These are phyloP conservation scores for Casuarina equisetifolia DNA, from an alignment of 306 rosid species.

Conservation along the genomic window DNA sequence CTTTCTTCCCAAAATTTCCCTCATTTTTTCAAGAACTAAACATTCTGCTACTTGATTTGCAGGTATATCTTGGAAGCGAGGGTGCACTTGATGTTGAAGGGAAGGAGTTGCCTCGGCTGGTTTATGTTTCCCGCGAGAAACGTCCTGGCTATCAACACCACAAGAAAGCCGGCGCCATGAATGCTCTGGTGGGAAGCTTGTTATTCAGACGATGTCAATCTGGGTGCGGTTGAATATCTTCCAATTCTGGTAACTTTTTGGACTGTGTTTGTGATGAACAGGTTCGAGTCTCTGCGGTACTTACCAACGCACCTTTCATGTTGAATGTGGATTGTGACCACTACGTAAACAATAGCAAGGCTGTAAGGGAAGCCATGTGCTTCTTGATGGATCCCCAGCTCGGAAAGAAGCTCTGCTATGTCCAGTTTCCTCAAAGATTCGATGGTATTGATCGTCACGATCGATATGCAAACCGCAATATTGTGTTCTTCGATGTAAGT, in stretches of 20 bases:
- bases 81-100: slow-evolving; percentile 87
- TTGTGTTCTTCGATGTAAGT: slow-evolving; percentile 85
- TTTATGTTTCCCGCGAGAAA: slow-evolving; percentile 89
- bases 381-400: slow-evolving; percentile 88
- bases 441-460: slow-evolving; percentile 78
- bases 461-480: slow-evolving; percentile 80
- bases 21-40: background rate
- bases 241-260: slow-evolving; percentile 12
- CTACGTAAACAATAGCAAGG: slow-evolving; percentile 93
- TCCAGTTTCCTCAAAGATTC: slow-evolving; percentile 89
- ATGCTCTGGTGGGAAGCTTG: slow-evolving; percentile 68
- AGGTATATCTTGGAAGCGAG: slow-evolving; percentile 83
- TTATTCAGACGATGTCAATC: slow-evolving; percentile 1
- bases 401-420: slow-evolving; percentile 77
- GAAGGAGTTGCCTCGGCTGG: slow-evolving; percentile 72
- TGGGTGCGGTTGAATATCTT: slow-evolving; percentile 7
- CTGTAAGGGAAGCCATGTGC: slow-evolving; percentile 93
- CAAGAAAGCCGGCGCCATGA: slow-evolving; percentile 95
- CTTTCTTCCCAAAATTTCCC: background rate
- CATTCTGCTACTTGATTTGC: slow-evolving; percentile 15
- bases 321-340: slow-evolving; percentile 96
- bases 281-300: slow-evolving; percentile 97
- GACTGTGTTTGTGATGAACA: slow-evolving; percentile 34
- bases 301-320: slow-evolving; percentile 92
- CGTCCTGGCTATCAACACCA: slow-evolving; percentile 81